These are phyloP conservation scores for Ceratobasidium sp. DNA, from an alignment of 1,284 basidiomycete genomes.

Conservation along the genomic window DNA sequence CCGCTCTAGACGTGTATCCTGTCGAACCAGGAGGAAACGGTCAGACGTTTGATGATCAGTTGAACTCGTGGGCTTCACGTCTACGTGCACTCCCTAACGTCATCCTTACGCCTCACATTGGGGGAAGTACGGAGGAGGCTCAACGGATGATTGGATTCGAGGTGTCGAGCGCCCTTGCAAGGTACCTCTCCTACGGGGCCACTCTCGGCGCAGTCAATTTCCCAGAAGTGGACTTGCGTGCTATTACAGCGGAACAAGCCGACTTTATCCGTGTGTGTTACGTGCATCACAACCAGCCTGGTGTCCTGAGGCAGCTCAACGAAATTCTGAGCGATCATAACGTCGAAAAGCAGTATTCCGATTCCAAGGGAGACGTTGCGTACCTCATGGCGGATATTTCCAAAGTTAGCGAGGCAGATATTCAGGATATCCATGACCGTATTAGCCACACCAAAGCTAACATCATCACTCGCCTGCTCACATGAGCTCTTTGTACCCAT, in stretches of 20 bases:
- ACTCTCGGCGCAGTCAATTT: conserved; percentile 97
- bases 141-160: conserved; percentile 98
- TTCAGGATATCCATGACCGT: conserved; percentile 84
- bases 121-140: conserved; percentile 98
- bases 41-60: conserved; percentile 84
- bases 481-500: conserved; percentile 58
- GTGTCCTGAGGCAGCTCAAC: conserved; percentile 96
- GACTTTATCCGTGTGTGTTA: conserved; percentile 93
- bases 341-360: conserved; percentile 99
- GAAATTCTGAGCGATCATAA: conserved; percentile 94
- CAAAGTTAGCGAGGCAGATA: conserved; percentile 86
- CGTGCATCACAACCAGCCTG: conserved; percentile 97
- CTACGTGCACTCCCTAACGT: conserved; percentile 86
- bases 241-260: conserved; percentile 87
- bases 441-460: conserved; percentile 89
- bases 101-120: conserved; percentile 98
- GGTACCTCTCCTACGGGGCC: conserved; percentile 95
- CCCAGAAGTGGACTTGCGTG: conserved; percentile 97
- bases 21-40: conserved; percentile 94
- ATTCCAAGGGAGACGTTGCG: conserved; percentile 94
- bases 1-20: conserved; percentile 96
- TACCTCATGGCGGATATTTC: conserved; percentile 98
- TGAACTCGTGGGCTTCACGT: conserved; percentile 85
- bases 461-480: conserved; percentile 88
- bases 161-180: conserved; percentile 86